Evolutionary conservation across 2,329 filamentous ascomycete species (phyloP).

Genomic region (Xylariaceae sp.): DNA sequence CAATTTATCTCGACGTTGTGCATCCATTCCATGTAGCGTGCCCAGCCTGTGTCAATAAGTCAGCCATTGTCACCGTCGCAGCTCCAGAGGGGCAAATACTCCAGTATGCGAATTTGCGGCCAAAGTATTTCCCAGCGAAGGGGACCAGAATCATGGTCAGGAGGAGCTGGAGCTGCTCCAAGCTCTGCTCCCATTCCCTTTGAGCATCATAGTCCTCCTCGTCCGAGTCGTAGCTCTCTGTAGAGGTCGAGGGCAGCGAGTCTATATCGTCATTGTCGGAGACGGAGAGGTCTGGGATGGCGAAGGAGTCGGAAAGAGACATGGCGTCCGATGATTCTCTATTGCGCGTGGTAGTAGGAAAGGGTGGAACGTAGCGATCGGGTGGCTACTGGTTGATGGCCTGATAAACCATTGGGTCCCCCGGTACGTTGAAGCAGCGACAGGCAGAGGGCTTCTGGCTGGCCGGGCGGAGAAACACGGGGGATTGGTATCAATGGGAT

Average conservation of each 20-base stretch:
- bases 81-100: slow-evolving; percentile 54
- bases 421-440: neutral
- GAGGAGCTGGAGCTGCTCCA: slow-evolving; percentile 89
- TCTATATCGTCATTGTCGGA: slow-evolving; percentile 55
- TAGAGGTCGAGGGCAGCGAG: slow-evolving; percentile 58
- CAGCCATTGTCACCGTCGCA: neutral
- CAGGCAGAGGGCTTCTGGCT: neutral
- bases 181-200: slow-evolving; percentile 86
- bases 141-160: slow-evolving; percentile 93
- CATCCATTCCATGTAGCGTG: slow-evolving; percentile 89
- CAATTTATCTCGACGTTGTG: slow-evolving; percentile 69
- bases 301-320: slow-evolving; percentile 43
- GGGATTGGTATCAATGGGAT: neutral
- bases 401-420: slow-evolving; percentile 22
- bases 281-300: slow-evolving; percentile 43
- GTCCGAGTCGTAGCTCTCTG: slow-evolving; percentile 45
- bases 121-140: slow-evolving; percentile 90
- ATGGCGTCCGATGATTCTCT: slow-evolving; percentile 26
- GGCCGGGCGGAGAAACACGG: no score
- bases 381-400: slow-evolving; percentile 21
- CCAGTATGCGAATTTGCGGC: slow-evolving; percentile 93
- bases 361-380: slow-evolving; percentile 14
- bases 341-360: slow-evolving; percentile 5
- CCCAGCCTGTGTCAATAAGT: slow-evolving; percentile 62
- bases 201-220: slow-evolving; percentile 77